Base-by-base conservation (phyloP, 192 early-diverging fungal genomes). In the Rhizophagus clarus region DNA sequence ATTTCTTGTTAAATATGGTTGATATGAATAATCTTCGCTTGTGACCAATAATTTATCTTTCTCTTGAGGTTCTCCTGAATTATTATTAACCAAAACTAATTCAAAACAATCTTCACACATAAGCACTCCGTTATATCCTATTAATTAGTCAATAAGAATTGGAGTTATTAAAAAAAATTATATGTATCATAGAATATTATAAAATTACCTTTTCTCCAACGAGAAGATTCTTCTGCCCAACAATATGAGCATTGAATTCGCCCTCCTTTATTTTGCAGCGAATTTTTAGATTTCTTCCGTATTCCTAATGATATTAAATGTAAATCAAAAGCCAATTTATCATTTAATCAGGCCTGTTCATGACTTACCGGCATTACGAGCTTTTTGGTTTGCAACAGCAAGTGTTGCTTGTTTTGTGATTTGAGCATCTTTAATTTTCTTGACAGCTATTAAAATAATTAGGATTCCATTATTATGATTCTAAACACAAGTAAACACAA, bases 31-130 rank as follows among this genome's bases (percentile, higher is more conserved):
- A 76, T 91, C 91, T 60, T 91, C 91, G 24, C 91, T 88, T 0
- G 89, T 88, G 1, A 90, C 82, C 0, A 86, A 84, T 69, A 93
- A 92, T 26, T 75, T 79, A 42, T 87, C 83, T 61, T 79, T 79
- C n/a, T 80, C 82, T 10, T 77, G 71, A 22, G 56, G 66, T 15
- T 83, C 80, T 24, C 51, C 68, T 2, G 82, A 63, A 12, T 67
- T 79, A n/a, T 85, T 85, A 47, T 87, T 86, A 9, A 84, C 81
- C 1, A 88, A 83, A 8, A 89, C 90, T 15, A 89, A 77, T 32
- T 87, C 79, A 77, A 91, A 94, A 79, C 93, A 94, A 24, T 82
- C 82, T 77, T 90, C 88, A 77, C 93, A 94, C 91, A 94, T 91
- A 4, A 92, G 81, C 7, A 94, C 88, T 4, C 91, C 91, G 56